Base-by-base conservation (phyloP, 208 protist genomes). In the Trypanosoma melophagium region DNA sequence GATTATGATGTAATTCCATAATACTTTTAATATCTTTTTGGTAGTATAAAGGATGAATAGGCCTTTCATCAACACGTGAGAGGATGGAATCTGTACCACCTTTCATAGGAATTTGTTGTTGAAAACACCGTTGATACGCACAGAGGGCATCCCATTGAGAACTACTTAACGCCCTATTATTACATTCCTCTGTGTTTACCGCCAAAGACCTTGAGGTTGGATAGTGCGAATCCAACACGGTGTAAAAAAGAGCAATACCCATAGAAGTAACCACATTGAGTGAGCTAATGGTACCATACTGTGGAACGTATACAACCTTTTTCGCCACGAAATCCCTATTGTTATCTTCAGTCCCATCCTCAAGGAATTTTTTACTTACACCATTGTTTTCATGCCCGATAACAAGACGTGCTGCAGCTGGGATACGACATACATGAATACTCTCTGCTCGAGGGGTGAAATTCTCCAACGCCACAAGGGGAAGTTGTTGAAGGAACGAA, bases 231-330 rank as follows among this genome's bases (percentile, higher is more conserved):
- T 96, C 90, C 13, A 96, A 41, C 49, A 77, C 80, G 42, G 79
- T 81, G 74, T 93, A 93, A 63, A 96, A 96, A 3, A 95, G 69
- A 0, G 80, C 84, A 53, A 96, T 90, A 9, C 89, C 92, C n/a
- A 93, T 69, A 0, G 87, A 90, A 10, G 89, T 91, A 44, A 95
- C 92, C 0, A 94, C 89, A 61, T 96, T 96, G 40, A 96, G 76
- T 3, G 92, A 96, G 68, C 87, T 94, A 42, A 91, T 96, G 13
- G 89, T 94, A 66, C 92, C 92, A 67, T 92, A 94, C 72, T 96
- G 92, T 16, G 92, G 92, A 31, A 96, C 64, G 64, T 94, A 96
- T 12, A 96, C 38, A 25, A 96, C 87, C 9, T 16, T 16, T 13
- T 80, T 60, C 9, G 61, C 57, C 38, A 35, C 21, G 56, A 40